A percentile compares a stretch with the other conserved stretches of the same genome.
Evolutionary conservation across 2,329 filamentous ascomycete species (phyloP).

Genomic region (Golovinomyces cichoracearum): DNA sequence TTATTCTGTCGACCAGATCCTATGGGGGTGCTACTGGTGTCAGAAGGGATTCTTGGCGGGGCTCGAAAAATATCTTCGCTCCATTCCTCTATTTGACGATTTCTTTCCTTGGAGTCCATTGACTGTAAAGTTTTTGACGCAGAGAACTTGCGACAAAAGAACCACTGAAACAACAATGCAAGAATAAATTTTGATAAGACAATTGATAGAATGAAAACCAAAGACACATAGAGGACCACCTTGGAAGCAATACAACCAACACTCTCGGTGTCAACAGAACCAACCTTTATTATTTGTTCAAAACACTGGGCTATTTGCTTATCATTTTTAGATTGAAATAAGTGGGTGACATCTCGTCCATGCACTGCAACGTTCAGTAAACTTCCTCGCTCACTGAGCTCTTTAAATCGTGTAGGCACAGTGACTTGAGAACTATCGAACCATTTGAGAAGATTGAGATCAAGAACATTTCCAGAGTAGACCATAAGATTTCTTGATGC

Average conservation of each 20-base stretch:
- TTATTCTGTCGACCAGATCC: slow-evolving; percentile 48
- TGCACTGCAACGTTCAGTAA: slow-evolving; percentile 35
- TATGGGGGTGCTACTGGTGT: slow-evolving; percentile 38
- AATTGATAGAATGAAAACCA: slow-evolving; percentile 76
- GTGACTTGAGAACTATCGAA: slow-evolving; percentile 61
- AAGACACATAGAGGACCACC: slow-evolving; percentile 80
- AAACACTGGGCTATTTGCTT: slow-evolving; percentile 70
- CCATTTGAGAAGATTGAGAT: slow-evolving; percentile 70
- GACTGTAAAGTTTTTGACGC: slow-evolving; percentile 65
- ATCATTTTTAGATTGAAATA: slow-evolving; percentile 53
- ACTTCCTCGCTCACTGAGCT: slow-evolving; percentile 43
- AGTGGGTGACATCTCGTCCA: slow-evolving; percentile 69
- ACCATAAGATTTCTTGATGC: slow-evolving; percentile 70
- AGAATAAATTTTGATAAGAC: slow-evolving; percentile 69
- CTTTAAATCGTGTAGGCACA: slow-evolving; percentile 52
- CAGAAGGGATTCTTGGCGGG: slow-evolving; percentile 52
- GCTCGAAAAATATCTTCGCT: slow-evolving; percentile 90
- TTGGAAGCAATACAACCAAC: slow-evolving; percentile 94
- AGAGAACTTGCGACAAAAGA: slow-evolving; percentile 64
- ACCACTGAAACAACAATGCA: slow-evolving; percentile 87
- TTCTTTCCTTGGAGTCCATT: slow-evolving; percentile 56
- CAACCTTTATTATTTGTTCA: slow-evolving; percentile 82
- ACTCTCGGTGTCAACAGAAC: slow-evolving; percentile 81
- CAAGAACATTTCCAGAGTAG: slow-evolving; percentile 80
- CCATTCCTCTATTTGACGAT: slow-evolving; percentile 93